Conservation (phyloP, 352 stramenopile species). For the Elongisporangium senticosum region DNA sequence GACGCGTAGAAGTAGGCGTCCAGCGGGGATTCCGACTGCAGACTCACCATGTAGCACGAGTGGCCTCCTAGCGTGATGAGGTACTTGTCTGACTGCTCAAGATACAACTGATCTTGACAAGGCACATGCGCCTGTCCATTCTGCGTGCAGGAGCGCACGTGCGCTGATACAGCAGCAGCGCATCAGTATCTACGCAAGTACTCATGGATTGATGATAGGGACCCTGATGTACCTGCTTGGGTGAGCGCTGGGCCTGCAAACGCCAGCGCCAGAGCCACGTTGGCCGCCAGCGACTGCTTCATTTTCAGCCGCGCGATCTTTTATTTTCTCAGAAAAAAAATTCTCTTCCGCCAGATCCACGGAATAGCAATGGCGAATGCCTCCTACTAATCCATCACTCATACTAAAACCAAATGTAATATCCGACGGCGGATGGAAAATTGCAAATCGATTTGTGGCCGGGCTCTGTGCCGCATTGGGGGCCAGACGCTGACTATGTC, state of each 20-base stretch:
- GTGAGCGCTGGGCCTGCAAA: not conserved
- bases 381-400: not conserved
- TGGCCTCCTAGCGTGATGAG: slow-evolving; percentile 53
- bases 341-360: not conserved
- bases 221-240: not conserved
- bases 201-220: too few species aligned
- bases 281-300: not conserved
- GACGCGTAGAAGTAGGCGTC: slow-evolving; percentile 52
- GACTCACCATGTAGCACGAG: slow-evolving; percentile 40
- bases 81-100: slow-evolving; percentile 36
- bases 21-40: slow-evolving; percentile 30
- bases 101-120: slow-evolving; percentile 40
- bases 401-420: not conserved
- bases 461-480: not conserved
- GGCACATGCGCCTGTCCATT: slow-evolving; percentile 38
- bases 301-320: not conserved
- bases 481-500: not conserved
- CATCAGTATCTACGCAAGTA: not conserved
- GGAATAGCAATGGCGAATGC: not conserved
- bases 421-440: not conserved
- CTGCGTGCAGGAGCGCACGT: slow-evolving; percentile 31
- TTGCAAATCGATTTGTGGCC: not conserved
- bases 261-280: not conserved
- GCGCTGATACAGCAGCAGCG: not conserved
- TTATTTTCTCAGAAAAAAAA: not conserved